These are phyloP conservation scores for Tripterygium wilfordii DNA, from an alignment of 177 flowering plant species.

Conservation along the genomic window DNA sequence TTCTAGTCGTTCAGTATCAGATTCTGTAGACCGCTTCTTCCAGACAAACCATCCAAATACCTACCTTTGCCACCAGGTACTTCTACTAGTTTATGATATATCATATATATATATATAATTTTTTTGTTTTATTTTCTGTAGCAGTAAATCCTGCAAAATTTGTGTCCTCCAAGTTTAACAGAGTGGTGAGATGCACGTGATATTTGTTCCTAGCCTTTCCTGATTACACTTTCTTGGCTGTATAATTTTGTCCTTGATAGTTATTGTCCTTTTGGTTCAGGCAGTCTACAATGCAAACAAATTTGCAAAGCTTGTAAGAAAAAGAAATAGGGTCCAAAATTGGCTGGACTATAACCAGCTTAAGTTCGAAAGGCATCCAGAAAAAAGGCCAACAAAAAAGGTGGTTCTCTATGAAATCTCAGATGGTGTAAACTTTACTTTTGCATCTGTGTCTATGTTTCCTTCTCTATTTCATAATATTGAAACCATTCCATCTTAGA, in stretches of 20 bases:
- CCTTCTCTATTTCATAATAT: not conserved
- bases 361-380: conserved; percentile 79
- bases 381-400: conserved; percentile 69
- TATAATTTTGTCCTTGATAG: not conserved
- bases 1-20: conserved; percentile 66
- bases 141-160: not conserved
- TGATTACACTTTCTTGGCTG: not conserved
- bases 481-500: not conserved
- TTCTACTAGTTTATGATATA: too few relatives aligned
- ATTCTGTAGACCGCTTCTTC: conserved; percentile 74
- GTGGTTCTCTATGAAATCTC: conserved; percentile 36
- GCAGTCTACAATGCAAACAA: conserved; percentile 93
- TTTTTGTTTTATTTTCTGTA: not conserved
- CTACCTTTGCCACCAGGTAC: conserved; percentile 89
- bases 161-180: too few relatives aligned
- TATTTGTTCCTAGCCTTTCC: too few relatives aligned
- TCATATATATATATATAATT: not conserved
- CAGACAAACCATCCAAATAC: conserved; percentile 72
- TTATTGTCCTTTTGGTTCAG: conserved; percentile 25
- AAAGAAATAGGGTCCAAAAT: conserved; percentile 69
- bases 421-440: too few relatives aligned
- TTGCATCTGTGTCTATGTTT: too few relatives aligned
- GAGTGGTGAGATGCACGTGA: too few relatives aligned
- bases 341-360: conserved; percentile 88
- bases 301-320: conserved; percentile 63